Evolutionary conservation across 2,329 filamentous ascomycete genomes (phyloP).

Genomic region (Diaporthe eres): DNA sequence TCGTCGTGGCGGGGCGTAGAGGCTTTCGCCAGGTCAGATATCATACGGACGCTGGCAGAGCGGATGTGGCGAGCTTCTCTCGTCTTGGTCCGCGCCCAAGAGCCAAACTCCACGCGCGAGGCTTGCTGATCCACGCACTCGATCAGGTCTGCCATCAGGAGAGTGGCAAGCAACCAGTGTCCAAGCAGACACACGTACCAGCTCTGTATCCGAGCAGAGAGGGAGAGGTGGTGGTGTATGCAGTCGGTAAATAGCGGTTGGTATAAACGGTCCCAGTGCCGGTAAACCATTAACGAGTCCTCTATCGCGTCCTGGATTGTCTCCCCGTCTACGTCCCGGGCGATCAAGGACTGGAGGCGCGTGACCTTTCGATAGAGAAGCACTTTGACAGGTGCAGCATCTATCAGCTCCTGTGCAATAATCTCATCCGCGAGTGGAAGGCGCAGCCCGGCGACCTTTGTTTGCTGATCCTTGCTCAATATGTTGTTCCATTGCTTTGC

Average conservation of each 20-base stretch:
- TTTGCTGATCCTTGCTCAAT: conserved; percentile 38
- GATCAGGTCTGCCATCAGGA: conserved; percentile 68
- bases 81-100: conserved; percentile 47
- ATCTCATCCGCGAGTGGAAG: conserved; percentile 70
- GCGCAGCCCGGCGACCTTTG: conserved; percentile 46
- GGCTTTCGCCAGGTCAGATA: conserved; percentile 64
- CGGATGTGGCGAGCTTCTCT: conserved; percentile 58
- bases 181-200: conserved; percentile 72
- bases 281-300: conserved; percentile 63
- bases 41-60: conserved; percentile 58
- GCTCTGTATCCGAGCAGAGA: conserved; percentile 68
- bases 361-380: conserved; percentile 70
- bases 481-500: conserved; percentile 38
- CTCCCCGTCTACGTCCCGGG: conserved; percentile 50
- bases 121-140: conserved; percentile 61
- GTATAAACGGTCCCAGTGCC: conserved; percentile 68
- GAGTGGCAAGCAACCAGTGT: conserved; percentile 70
- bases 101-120: conserved; percentile 47
- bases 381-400: conserved; percentile 71
- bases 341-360: conserved; percentile 60
- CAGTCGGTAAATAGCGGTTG: conserved; percentile 67
- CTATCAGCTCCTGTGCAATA: conserved; percentile 63
- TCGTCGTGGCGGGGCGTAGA: conserved; percentile 52
- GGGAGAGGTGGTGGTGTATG: conserved; percentile 61
- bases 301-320: conserved; percentile 61